phyloP scores from a whole-genome alignment of 371 early-diverging fungal species.

The Actinomucor elegans region DNA sequence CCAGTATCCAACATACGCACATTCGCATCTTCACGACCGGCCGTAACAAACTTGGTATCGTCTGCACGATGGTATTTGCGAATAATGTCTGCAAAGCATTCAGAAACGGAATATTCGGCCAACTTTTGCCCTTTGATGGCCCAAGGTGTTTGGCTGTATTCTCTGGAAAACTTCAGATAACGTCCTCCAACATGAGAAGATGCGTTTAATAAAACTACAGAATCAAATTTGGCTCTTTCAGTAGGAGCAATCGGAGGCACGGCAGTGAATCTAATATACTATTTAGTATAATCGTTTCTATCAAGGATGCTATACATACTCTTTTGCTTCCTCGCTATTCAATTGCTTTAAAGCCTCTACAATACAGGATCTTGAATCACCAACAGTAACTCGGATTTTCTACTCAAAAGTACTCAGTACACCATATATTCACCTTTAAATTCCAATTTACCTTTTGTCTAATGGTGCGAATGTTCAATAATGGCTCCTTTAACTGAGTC shows the following conservation, averaged over 20 bases:
- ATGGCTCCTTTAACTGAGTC: constrained; percentile 56
- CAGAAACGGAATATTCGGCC: constrained; percentile 81
- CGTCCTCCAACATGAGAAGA: constrained; percentile 65
- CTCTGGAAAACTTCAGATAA: constrained; percentile 84
- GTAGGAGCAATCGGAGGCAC: constrained; percentile 49
- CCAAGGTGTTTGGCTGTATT: constrained; percentile 92
- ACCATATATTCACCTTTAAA: background rate
- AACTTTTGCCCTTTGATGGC: constrained; percentile 67
- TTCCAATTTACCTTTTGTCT: constrained; percentile 47
- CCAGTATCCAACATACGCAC: constrained; percentile 95
- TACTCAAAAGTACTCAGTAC: background rate
- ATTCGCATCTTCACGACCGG: constrained; percentile 98
- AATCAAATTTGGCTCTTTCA: constrained; percentile 30
- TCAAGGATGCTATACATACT: constrained; percentile 27
- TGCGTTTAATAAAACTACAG: constrained; percentile 45
- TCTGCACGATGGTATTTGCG: constrained; percentile 52
- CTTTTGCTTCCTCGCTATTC: constrained; percentile 47
- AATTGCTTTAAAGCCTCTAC: constrained; percentile 54
- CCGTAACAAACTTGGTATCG: constrained; percentile 78
- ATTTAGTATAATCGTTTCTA: background rate
- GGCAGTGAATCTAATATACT: constrained; percentile 21
- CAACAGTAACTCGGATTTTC: constrained; percentile 46
- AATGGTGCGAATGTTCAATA: constrained; percentile 56
- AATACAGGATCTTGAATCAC: constrained; percentile 59
- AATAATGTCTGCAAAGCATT: constrained; percentile 68